Evolutionary conservation across 768 basidiomycete species (phyloP).

Genomic region (Suillus paluster): DNA sequence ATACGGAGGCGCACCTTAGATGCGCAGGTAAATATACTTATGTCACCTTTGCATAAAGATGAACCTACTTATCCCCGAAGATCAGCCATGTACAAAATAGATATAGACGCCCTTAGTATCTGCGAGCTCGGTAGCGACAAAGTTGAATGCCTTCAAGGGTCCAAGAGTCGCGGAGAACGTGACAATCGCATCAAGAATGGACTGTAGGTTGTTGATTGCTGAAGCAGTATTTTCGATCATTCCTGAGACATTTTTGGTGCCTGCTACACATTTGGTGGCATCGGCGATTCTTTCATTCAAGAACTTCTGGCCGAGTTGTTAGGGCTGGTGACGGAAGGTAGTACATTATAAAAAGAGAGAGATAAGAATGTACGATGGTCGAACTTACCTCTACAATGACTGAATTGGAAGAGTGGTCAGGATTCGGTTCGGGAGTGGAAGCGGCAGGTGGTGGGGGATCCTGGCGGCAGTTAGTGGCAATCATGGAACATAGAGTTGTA

Average conservation of each 20-base stretch:
- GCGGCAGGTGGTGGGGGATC: no score
- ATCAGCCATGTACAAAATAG: no score
- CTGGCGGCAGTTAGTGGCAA: no score
- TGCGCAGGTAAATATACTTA: background rate
- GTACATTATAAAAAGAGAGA: background rate
- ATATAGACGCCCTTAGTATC: background rate
- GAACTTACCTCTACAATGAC: no score
- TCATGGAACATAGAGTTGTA: no score
- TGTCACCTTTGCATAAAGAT: background rate
- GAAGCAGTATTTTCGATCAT: background rate
- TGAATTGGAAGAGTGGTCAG: no score
- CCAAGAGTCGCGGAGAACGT: background rate
- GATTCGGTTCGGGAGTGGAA: no score
- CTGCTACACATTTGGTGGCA: no score
- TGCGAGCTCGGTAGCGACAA: background rate
- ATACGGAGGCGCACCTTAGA: background rate
- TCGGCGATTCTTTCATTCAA: background rate
- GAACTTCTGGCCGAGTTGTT: background rate
- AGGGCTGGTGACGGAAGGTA: background rate
- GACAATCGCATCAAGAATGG: background rate
- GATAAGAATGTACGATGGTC: no score
- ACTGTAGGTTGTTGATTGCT: background rate
- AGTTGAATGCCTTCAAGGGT: background rate
- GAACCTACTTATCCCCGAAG: background rate
- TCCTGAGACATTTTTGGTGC: background rate